Evolutionary conservation across 768 basidiomycete genomes (phyloP).

Genomic region (Cyclocybe aegerita): DNA sequence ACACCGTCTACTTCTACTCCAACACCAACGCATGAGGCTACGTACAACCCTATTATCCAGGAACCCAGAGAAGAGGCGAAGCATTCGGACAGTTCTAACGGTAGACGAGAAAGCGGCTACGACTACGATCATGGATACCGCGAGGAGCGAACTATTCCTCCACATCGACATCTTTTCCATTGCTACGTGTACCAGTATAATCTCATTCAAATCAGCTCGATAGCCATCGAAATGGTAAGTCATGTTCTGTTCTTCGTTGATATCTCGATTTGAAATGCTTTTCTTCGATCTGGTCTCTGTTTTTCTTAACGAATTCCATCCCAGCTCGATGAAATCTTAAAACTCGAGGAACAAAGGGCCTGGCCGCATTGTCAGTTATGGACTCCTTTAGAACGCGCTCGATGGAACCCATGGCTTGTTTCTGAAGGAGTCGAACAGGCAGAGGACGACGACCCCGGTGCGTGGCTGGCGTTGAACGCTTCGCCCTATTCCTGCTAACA

Average conservation of each 20-base stretch:
- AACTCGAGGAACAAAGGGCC: slow-evolving; percentile 49
- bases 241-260: neutral
- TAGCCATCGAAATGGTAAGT: slow-evolving; percentile 42
- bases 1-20: too few relatives aligned
- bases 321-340: slow-evolving; percentile 59
- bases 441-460: slow-evolving; percentile 76
- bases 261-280: neutral
- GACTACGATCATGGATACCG: neutral
- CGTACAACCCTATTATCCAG: too few relatives aligned
- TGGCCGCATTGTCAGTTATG: slow-evolving; percentile 41
- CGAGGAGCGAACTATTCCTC: neutral
- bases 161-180: slow-evolving; percentile 69
- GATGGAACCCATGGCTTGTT: slow-evolving; percentile 45
- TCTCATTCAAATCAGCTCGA: slow-evolving; percentile 36
- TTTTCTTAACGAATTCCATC: slow-evolving; percentile 10
- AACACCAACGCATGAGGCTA: too few relatives aligned
- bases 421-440: slow-evolving; percentile 37
- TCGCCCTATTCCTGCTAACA: neutral
- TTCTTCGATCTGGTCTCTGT: neutral
- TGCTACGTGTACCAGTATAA: slow-evolving; percentile 74
- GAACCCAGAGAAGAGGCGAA: too few relatives aligned
- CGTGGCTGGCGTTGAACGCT: neutral
- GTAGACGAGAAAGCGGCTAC: neutral
- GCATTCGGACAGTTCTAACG: too few relatives aligned
- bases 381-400: slow-evolving; percentile 49